Percentiles rank a stretch among this genome's conserved stretches.
Evolutionary conservation across 768 basidiomycete species (phyloP).

Genomic region (Leccinum incarnatum): DNA sequence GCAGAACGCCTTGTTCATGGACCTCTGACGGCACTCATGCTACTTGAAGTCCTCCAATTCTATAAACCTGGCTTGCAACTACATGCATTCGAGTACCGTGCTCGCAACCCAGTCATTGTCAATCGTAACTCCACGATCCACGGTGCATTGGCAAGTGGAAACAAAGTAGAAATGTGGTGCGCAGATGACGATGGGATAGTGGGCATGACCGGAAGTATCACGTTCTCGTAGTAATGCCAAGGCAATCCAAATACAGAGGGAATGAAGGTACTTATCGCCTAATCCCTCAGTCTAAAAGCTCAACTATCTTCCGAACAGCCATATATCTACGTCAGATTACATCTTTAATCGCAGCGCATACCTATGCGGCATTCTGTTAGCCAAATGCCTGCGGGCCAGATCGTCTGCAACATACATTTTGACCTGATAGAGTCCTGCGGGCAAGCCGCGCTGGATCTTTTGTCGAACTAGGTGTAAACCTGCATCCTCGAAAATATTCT

Average conservation of each 20-base stretch:
- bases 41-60: constrained; percentile 59
- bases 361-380: constrained; percentile 19
- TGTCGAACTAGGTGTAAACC: constrained; percentile 71
- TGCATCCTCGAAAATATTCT: constrained; percentile 67
- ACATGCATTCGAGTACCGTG: constrained; percentile 63
- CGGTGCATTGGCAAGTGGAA: constrained; percentile 41
- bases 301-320: no score
- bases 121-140: constrained; percentile 46
- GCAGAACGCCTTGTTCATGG: constrained; percentile 83
- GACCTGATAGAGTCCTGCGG: constrained; percentile 75
- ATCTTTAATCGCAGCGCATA: constrained; percentile 21
- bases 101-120: constrained; percentile 61
- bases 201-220: constrained; percentile 63
- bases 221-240: constrained; percentile 17
- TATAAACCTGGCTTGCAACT: constrained; percentile 48
- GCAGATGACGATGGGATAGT: constrained; percentile 54
- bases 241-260: not conserved
- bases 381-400: not conserved
- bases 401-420: constrained; percentile 62
- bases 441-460: constrained; percentile 80
- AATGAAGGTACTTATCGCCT: not conserved
- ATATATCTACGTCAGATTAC: constrained; percentile 1
- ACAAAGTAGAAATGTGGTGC: constrained; percentile 53
- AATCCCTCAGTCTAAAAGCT: not conserved
- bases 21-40: constrained; percentile 76